A percentile compares a stretch with the other conserved stretches of the same genome.
Conservation (phyloP, 148 eudicot genomes). For the Diospyros kaki region DNA sequence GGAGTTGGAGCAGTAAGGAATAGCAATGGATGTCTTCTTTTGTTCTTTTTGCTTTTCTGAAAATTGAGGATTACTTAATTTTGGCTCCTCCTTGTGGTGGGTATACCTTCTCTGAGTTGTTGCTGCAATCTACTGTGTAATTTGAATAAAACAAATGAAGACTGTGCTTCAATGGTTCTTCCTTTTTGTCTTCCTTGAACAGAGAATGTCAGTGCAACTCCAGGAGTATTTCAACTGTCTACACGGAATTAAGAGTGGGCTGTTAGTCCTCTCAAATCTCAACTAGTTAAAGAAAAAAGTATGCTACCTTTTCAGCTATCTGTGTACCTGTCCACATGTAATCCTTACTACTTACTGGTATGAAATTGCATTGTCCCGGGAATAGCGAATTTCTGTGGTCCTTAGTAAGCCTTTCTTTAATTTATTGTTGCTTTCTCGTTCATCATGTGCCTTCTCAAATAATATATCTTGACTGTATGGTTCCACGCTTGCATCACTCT, state of each 20-base stretch:
- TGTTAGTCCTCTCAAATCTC: not conserved
- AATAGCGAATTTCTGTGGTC: constrained; percentile 2
- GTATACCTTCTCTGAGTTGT: not conserved
- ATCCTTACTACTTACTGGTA: constrained; percentile 9
- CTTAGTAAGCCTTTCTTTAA: constrained; percentile 14
- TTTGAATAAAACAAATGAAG: not conserved
- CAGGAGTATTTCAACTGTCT: constrained; percentile 8
- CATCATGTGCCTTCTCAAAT: constrained; percentile 8
- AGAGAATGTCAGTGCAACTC: constrained; percentile 4
- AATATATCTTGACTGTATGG: constrained; percentile 26
- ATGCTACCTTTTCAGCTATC: too few relatives aligned
- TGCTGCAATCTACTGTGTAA: not conserved
- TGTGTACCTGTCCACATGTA: not conserved
- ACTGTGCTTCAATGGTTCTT: not conserved
- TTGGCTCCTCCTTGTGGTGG: not conserved
- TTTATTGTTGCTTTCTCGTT: constrained; percentile 11
- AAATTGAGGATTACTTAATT: not conserved
- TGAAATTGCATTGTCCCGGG: not conserved
- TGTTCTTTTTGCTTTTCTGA: too few relatives aligned
- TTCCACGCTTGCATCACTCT: constrained; percentile 21
- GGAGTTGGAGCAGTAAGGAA: too few relatives aligned
- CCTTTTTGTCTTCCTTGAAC: constrained; percentile 3
- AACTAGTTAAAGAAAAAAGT: not conserved
- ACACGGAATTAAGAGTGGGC: not conserved
- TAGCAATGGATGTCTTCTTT: too few relatives aligned